These are phyloP conservation scores for Paramecium bursaria DNA, from an alignment of 73 alveolate genomes.

Conservation along the genomic window DNA sequence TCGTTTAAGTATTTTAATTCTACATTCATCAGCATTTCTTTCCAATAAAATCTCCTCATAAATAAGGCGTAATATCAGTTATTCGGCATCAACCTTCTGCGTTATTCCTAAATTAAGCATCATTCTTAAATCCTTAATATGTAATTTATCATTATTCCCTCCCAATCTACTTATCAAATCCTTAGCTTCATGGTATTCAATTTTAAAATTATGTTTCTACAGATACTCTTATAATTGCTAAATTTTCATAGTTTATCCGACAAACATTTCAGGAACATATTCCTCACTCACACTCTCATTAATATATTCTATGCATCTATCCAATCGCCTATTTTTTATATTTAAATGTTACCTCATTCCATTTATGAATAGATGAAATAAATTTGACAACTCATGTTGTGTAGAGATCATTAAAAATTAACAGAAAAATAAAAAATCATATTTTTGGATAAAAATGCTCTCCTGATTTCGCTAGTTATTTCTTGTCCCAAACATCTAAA, in stretches of 20 bases:
- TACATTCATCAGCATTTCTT: conserved; percentile 25
- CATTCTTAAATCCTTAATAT: not conserved
- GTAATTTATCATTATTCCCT: conserved; percentile 44
- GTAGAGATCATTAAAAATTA: not conserved
- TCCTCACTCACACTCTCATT: not conserved
- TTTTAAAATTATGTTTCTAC: not conserved
- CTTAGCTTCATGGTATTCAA: not conserved
- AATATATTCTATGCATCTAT: not conserved
- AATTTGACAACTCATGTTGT: conserved; percentile 1
- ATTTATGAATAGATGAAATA: not conserved
- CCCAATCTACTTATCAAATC: conserved; percentile 35
- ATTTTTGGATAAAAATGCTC: conserved; percentile 11
- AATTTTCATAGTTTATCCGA: not conserved
- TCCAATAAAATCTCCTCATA: conserved; percentile 43
- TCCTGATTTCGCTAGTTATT: conserved; percentile 34
- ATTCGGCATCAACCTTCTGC: conserved; percentile 10
- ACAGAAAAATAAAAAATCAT: not conserved
- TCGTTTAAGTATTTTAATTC: not conserved
- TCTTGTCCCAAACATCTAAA: conserved; percentile 4
- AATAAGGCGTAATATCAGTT: not conserved
- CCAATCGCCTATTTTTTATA: conserved; percentile 3
- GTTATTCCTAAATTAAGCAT: conserved; percentile 4
- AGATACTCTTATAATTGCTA: not conserved
- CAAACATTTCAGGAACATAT: not conserved
- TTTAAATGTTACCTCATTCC: conserved; percentile 21